Conservation (phyloP, 768 basidiomycete genomes). For the Russula lepida region DNA sequence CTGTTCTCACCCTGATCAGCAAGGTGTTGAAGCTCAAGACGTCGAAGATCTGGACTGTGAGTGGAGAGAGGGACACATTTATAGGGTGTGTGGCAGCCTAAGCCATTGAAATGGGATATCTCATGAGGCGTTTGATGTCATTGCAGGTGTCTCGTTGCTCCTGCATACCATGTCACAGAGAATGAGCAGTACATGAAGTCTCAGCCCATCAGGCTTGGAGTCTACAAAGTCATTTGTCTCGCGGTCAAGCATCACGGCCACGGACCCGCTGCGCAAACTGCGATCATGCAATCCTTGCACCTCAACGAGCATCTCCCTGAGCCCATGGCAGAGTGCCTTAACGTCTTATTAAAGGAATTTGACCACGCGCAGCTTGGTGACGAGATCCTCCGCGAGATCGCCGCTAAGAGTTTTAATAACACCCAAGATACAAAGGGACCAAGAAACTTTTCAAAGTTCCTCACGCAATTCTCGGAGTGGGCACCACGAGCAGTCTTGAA, state of each 20-base stretch:
- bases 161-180: slow-evolving; percentile 82
- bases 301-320: slow-evolving; percentile 94
- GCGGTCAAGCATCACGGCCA: slow-evolving; percentile 91
- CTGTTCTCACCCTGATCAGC: slow-evolving; percentile 58
- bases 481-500: slow-evolving; percentile 76
- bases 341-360: slow-evolving; percentile 72
- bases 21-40: slow-evolving; percentile 61
- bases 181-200: slow-evolving; percentile 84
- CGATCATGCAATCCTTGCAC: slow-evolving; percentile 84
- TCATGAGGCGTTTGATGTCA: not conserved
- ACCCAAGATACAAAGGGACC: slow-evolving; percentile 84
- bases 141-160: slow-evolving; percentile 76
- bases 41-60: slow-evolving; percentile 85
- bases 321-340: slow-evolving; percentile 85
- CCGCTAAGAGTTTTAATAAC: slow-evolving; percentile 62
- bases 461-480: slow-evolving; percentile 72
- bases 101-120: not conserved
- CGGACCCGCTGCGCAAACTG: slow-evolving; percentile 73
- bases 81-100: slow-evolving; percentile 50
- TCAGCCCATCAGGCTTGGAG: slow-evolving; percentile 56
- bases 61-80: slow-evolving; percentile 78
- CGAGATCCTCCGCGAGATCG: slow-evolving; percentile 84
- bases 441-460: slow-evolving; percentile 74
- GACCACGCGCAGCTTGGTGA: slow-evolving; percentile 87
- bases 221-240: slow-evolving; percentile 83